Percentiles rank a stretch among this genome's conserved stretches.
phyloP scores from a whole-genome alignment of 352 stramenopile genomes.

The Halophytophthora polymorphica region DNA sequence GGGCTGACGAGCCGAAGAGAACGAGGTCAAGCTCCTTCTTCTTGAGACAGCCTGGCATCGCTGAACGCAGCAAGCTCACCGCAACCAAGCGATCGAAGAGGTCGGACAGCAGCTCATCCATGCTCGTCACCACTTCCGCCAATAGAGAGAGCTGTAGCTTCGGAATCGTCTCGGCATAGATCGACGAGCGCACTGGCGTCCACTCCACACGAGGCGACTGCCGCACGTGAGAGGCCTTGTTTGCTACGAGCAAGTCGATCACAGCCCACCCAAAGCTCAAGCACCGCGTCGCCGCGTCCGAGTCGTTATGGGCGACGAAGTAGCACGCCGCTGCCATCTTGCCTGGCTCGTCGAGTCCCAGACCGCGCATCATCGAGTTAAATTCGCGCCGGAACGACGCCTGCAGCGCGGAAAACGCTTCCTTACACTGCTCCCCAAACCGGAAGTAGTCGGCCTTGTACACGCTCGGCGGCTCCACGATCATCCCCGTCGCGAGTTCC shows the following conservation, averaged over 20 bases:
- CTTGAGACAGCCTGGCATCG: conserved; percentile 36
- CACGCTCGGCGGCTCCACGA: conserved; percentile 51
- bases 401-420: conserved; percentile 56
- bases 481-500: conserved; percentile 74
- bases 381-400: conserved; percentile 50
- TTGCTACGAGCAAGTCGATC: conserved; percentile 45
- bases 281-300: conserved; percentile 20
- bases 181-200: conserved; percentile 21
- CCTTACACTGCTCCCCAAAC: conserved; percentile 67
- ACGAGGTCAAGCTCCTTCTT: conserved; percentile 44
- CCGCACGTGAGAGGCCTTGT: conserved; percentile 26
- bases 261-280: conserved; percentile 80
- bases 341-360: conserved; percentile 18
- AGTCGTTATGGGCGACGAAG: conserved; percentile 53
- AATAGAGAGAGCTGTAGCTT: conserved; percentile 64
- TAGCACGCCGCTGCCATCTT: conserved; percentile 74
- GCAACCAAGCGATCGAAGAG: conserved; percentile 68
- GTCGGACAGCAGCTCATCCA: conserved; percentile 46
- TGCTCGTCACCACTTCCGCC: conserved; percentile 43
- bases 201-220: conserved; percentile 20
- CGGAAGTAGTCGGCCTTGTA: conserved; percentile 79
- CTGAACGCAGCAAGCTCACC: conserved; percentile 37
- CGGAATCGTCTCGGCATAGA: conserved; percentile 33
- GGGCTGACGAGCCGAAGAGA: conserved; percentile 65
- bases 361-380: conserved; percentile 13